Percentiles rank a stretch among this genome's conserved stretches.
Evolutionary conservation across 768 basidiomycete genomes (phyloP).

Genomic region (Xerocomellus dryophilus): DNA sequence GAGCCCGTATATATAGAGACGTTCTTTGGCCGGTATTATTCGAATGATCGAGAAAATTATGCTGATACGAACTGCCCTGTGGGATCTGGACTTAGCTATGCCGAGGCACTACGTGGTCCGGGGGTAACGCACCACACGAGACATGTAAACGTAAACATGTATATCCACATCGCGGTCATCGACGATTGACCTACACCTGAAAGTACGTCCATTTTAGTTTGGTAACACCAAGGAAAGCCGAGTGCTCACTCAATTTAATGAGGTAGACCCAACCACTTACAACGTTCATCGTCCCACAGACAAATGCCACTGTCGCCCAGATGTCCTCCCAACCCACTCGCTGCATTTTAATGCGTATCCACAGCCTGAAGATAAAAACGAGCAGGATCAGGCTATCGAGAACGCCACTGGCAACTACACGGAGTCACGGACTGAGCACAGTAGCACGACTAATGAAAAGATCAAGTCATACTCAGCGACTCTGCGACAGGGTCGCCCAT

Average conservation of each 20-base stretch:
- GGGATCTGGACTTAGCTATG: not conserved
- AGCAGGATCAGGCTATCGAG: constrained; percentile 7
- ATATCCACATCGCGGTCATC: constrained; percentile 13
- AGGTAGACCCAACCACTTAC: constrained; percentile 10
- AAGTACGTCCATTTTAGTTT: not conserved
- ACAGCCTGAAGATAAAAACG: constrained; percentile 15
- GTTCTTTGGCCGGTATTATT: constrained; percentile 11
- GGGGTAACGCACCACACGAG: constrained; percentile 15
- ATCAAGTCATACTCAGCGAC: not conserved
- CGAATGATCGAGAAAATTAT: constrained; percentile 20
- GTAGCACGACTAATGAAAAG: not conserved
- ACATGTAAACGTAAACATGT: constrained; percentile 9
- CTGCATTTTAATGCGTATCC: constrained; percentile 20
- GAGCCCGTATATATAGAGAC: constrained; percentile 8
- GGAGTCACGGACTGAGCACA: not conserved
- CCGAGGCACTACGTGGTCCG: not conserved
- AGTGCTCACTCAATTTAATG: not conserved
- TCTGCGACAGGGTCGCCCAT: not conserved
- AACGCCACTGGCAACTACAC: constrained; percentile 6
- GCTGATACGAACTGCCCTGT: constrained; percentile 24
- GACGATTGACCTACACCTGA: not conserved
- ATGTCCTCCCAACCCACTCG: constrained; percentile 23
- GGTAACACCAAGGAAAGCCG: not conserved
- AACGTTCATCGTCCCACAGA: constrained; percentile 8
- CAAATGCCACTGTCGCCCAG: constrained; percentile 17